These are phyloP conservation scores for Boletales sp. DNA, from an alignment of 768 basidiomycete species.

Conservation along the genomic window DNA sequence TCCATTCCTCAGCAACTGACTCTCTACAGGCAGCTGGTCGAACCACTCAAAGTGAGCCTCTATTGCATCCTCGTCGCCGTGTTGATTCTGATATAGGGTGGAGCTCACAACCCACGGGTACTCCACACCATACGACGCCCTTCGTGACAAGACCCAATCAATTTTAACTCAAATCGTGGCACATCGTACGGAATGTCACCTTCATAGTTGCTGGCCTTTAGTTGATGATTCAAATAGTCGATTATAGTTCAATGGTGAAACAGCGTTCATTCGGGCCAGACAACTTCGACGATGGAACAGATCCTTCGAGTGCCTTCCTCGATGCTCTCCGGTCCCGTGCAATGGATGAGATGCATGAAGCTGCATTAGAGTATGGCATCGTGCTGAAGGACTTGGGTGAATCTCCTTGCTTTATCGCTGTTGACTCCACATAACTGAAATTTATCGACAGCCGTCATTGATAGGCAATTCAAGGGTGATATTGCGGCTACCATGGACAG, in stretches of 20 bases:
- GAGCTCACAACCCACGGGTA: conserved; percentile 83
- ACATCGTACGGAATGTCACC: conserved; percentile 47
- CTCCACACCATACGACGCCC: conserved; percentile 75
- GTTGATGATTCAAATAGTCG: conserved; percentile 31
- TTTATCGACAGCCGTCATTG: conserved; percentile 65
- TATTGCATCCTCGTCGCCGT: conserved; percentile 12
- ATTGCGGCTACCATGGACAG: conserved; percentile 85
- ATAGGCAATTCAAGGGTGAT: conserved; percentile 86
- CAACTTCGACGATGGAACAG: conserved; percentile 64
- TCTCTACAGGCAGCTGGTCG: conserved; percentile 41
- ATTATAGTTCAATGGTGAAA: conserved; percentile 66
- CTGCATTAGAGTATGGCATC: conserved; percentile 82
- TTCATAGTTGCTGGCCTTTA: neutral
- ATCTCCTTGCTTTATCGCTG: conserved; percentile 10
- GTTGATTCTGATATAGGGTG: conserved; percentile 38
- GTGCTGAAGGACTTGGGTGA: conserved; percentile 73
- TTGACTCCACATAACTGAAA: conserved; percentile 1
- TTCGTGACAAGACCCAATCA: conserved; percentile 80
- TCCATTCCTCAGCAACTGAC: neutral
- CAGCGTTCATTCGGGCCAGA: conserved; percentile 78
- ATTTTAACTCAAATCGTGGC: conserved; percentile 85
- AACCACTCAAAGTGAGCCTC: conserved; percentile 43
- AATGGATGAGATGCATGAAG: conserved; percentile 83
- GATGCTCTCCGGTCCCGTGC: conserved; percentile 79
- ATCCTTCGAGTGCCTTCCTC: conserved; percentile 72